These are phyloP conservation scores for Camellia lanceoleosa DNA, from an alignment of 148 eudicot species.

Conservation along the genomic window DNA sequence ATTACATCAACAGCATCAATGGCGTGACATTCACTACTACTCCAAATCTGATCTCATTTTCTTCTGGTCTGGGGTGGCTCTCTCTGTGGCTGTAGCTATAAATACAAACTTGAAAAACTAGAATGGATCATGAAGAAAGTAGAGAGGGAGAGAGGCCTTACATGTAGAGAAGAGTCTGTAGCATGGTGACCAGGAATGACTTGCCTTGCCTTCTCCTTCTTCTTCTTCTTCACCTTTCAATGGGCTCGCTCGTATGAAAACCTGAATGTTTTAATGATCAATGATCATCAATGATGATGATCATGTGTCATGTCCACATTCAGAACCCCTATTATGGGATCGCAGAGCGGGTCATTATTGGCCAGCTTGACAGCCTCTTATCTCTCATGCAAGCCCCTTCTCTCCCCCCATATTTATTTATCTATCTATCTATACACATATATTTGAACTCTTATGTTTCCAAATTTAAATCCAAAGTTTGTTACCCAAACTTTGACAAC, in stretches of 20 bases:
- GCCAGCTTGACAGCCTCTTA: constrained; percentile 15
- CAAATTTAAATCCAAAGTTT: too few species aligned
- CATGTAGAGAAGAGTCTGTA: constrained; percentile 9
- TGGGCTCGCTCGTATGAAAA: too few species aligned
- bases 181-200: constrained; percentile 22
- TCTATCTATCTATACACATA: too few species aligned
- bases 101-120: neutral
- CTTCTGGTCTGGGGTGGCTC: neutral
- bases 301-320: neutral
- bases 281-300: too few species aligned
- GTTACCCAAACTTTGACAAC: too few species aligned
- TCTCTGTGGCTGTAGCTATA: neutral
- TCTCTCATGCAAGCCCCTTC: constrained; percentile 6
- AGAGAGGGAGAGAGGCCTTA: neutral
- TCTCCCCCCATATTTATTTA: neutral
- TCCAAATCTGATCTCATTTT: neutral
- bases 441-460: too few species aligned
- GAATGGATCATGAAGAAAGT: neutral
- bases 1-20: too few species aligned
- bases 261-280: too few species aligned
- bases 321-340: neutral
- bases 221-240: too few species aligned
- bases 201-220: constrained; percentile 4
- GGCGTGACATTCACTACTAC: too few species aligned
- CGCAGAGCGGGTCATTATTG: neutral